Evolutionary conservation across 768 basidiomycete genomes (phyloP), one percentile per base, ranked within the genome.

Genomic region (Mycena albidolilacea): DNA sequence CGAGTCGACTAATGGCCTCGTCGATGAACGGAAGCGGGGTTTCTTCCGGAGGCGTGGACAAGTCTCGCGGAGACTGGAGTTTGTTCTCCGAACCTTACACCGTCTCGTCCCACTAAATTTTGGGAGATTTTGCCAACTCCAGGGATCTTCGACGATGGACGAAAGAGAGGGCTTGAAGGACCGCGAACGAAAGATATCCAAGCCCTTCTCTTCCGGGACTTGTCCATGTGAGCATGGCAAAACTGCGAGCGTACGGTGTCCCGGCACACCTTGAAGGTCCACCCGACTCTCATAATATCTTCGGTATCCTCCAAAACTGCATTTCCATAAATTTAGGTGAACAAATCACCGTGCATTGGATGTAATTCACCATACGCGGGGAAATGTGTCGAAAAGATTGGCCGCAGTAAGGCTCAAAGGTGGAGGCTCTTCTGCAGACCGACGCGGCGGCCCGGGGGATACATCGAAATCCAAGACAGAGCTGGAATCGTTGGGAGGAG

Each of bases 371-470:
- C 63, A 64, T 4, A 76, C 60, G 9, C 75, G 75, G 12, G 75
- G 75, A 48, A 76, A 76, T 9, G 71, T 67, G 50, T 76, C 75
- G 30, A 73, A 72, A 3, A 76, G 61, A 60, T 72, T 75, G 38
- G 71, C 58, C 8, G 62, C 17, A 15, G 62, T 23, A 3, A 23
- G 11, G 12, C 68, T 57, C 0, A 75, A 67, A 35, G 52, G 74
- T 39, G 74, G 74, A 14, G 74, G 71, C 21, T 55, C 41, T 30
- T 70, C 66, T 8, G 66, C 73, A 21, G 7, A 19, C 37, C n/a
- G 55, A 19, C 70, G 62, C 19, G 67, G 43, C n/a, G 66, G 30
- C 38, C 64, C 30, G 1, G 52, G n/a, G 14, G 19, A 10, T 11
- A 57, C 55, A 17, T 63, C 64, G 58, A 55, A 7, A 35, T 70